A percentile compares a stretch with the other conserved stretches of the same genome.
These are phyloP conservation scores for Lipomyces spencermartinsiae DNA, from an alignment of 805 yeast species.

Conservation along the genomic window DNA sequence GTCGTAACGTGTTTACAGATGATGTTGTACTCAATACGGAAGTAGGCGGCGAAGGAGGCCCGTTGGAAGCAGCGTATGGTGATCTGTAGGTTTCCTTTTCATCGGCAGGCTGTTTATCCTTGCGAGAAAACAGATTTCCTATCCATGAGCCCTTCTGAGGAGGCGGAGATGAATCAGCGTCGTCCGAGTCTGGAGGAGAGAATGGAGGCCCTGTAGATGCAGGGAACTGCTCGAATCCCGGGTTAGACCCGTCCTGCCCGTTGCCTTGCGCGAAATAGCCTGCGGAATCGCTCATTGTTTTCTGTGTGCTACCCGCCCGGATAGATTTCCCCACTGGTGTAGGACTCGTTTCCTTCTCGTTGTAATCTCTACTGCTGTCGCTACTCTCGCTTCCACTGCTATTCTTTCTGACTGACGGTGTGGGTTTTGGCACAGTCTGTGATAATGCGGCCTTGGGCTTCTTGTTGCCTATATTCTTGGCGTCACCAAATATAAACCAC, in stretches of 20 bases:
- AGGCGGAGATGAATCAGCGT: constrained; percentile 9
- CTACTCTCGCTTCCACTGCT: constrained; percentile 21
- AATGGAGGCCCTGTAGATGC: constrained; percentile 25
- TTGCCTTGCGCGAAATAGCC: constrained; percentile 23
- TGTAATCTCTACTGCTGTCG: constrained; percentile 11
- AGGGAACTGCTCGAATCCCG: constrained; percentile 35
- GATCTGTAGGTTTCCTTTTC: constrained; percentile 10
- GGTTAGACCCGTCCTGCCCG: background rate
- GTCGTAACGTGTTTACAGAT: constrained; percentile 28
- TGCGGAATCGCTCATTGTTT: background rate
- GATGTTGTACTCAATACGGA: constrained; percentile 32
- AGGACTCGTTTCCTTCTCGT: constrained; percentile 12
- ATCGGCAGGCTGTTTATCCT: constrained; percentile 14
- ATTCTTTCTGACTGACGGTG: background rate
- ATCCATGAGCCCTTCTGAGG: constrained; percentile 27
- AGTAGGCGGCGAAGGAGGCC: constrained; percentile 38
- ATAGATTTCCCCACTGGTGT: constrained; percentile 11
- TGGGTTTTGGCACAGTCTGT: background rate
- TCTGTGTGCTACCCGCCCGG: background rate
- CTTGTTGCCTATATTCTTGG: constrained; percentile 1
- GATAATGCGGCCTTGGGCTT: background rate
- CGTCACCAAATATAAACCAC: constrained; percentile 12
- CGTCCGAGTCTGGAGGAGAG: constrained; percentile 37
- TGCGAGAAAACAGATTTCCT: constrained; percentile 20
- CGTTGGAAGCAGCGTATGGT: constrained; percentile 8